Evolutionary conservation across 2,329 filamentous ascomycete genomes (phyloP), one percentile per base, ranked within the genome.

Genomic region (Arthroderma sp.): DNA sequence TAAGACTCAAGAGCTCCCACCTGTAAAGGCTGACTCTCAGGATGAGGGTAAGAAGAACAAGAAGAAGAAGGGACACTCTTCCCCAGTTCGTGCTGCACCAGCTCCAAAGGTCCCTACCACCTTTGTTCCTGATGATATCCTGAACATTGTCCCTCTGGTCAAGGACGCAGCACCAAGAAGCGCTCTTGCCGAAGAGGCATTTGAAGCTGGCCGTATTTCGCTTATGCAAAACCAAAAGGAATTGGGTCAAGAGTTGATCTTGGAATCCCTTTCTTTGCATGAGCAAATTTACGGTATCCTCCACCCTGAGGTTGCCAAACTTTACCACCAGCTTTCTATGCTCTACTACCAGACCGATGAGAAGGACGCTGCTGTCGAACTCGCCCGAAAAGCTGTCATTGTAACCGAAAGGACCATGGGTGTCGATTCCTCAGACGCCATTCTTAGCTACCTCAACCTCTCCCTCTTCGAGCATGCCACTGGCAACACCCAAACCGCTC

Each of bases 261-360:
- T 96, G n/a, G 91, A 98, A 66, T 95, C 88, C 33, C 70, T 98
- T 49, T 94, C 91, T 38, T 72, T 98, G 37, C 89, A 98, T 58
- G 91, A 98, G 71, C 91, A 98, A 65, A 96, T 98, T 54, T 98
- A 98, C 58, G 91, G 91, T 49, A 93, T 96, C 46, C 74, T 98
- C 28, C 91, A 98, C 61, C 88, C 91, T 1, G 91, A 98, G 66
- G 89, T 96, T 48, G 91, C 89, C 39, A 81, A 88, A 51, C 83
- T 94, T 29, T 98, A 98, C 71, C 89, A 94, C 66, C 87, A 84
- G 43, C 68, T 98, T 38, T 94, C 91, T 2, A 94, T 94, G 73
- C 75, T 96, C 45, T 95, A 95, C 69, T 96, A 93, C 66, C 85
- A 93, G 63, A 77, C 94, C n/a, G 91, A 96, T 44, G 91, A 98